Evolutionary conservation across 768 basidiomycete genomes (phyloP), one percentile per base, ranked within the genome.

Genomic region (Rickenella mellea): DNA sequence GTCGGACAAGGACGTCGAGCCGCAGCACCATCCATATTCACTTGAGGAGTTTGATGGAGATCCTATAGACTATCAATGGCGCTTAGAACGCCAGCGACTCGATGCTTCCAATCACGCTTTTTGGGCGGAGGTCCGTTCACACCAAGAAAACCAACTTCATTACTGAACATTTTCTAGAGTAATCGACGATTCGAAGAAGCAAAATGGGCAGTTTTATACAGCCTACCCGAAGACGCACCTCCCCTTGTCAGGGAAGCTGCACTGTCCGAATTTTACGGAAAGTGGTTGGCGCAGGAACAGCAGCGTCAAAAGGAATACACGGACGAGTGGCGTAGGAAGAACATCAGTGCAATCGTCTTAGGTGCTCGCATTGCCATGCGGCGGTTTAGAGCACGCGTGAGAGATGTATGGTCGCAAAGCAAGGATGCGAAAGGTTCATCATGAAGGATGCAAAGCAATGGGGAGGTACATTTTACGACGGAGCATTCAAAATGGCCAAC

Each of bases 121-220:
- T 57, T 91, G 88, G 88, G 60, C 75, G 41, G 80, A 89, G 41
- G 88, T 89, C 55, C 50, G 83, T 70, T n/a, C 10, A 10, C 37
- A 27, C 25, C 28, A 32, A 33, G 15, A 26, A 9, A n/a, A 35
- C 27, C 29, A 26, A 25, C 30, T 29, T 27, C 32, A 32, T 51
- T 36, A 47, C 42, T 47, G 21, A 6, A 11, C 30, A 36, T 27
- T 26, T 32, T 17, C 26, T 32, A 91, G 88, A 84, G 75, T 56
- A 91, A 91, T 55, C 66, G 70, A 8, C 79, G 87, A n/a, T 90
- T 88, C 55, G 77, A 85, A 54, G 67, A 71, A 7, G 84, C 76
- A 26, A 84, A 81, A 60, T 60, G 69, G 19, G 68, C 74, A 8
- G 64, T 77, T 17, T 65, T 87, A 10, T 54, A 66, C 7, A 68